These are phyloP conservation scores for Solanum piurae DNA, from an alignment of 257 asterid species.

Conservation along the genomic window DNA sequence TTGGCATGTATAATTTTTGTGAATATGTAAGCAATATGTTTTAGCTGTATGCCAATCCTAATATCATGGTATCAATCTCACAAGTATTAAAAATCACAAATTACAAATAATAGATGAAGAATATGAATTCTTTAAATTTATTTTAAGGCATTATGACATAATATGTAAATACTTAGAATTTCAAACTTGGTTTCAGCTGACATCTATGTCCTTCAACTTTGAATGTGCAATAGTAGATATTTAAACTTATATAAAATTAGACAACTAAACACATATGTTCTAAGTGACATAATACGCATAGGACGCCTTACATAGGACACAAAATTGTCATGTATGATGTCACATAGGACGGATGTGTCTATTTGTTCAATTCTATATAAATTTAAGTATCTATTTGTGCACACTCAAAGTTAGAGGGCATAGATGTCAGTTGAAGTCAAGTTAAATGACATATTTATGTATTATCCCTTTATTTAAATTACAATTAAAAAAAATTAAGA, in stretches of 20 bases:
- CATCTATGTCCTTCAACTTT: no score
- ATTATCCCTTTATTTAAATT: no score
- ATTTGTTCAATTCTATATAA: no score
- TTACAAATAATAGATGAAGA: background rate
- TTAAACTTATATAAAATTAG: no score
- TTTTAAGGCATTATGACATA: no score
- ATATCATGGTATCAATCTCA: background rate
- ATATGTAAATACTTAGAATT: no score
- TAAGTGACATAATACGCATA: background rate
- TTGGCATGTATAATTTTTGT: background rate
- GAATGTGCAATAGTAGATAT: background rate
- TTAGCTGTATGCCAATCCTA: background rate
- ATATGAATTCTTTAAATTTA: no score
- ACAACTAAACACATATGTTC: no score
- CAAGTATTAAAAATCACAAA: background rate
- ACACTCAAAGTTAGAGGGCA: no score
- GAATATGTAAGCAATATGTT: background rate
- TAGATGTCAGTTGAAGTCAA: background rate
- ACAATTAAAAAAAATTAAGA: background rate
- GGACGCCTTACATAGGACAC: background rate
- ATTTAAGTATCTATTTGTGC: background rate
- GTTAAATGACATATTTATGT: background rate
- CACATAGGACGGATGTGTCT: background rate
- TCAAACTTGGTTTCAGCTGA: background rate
- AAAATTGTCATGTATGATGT: background rate